Conservation (phyloP, 768 basidiomycete genomes). For the Rickenella mellea region DNA sequence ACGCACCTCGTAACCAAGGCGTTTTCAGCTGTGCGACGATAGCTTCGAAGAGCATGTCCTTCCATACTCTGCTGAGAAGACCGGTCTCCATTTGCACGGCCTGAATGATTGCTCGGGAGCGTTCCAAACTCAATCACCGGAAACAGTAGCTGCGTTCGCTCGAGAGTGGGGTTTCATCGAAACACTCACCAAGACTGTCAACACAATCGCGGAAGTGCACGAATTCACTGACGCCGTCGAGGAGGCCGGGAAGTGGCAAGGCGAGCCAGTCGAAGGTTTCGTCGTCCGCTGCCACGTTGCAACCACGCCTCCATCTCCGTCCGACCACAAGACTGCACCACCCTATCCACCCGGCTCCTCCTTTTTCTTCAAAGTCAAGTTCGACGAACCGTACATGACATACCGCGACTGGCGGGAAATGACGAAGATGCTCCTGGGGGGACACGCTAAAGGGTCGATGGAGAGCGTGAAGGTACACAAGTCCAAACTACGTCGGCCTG, state of each 20-base stretch:
- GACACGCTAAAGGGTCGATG: slow-evolving; percentile 22
- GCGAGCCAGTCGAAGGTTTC: slow-evolving; percentile 85
- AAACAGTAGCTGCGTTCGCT: slow-evolving; percentile 70
- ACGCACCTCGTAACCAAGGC: neutral
- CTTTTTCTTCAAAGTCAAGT: slow-evolving; percentile 99
- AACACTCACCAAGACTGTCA: slow-evolving; percentile 49
- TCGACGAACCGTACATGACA: slow-evolving; percentile 98
- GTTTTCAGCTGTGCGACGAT: slow-evolving; percentile 90
- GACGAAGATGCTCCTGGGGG: slow-evolving; percentile 65
- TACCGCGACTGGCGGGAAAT: slow-evolving; percentile 97
- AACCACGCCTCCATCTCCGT: slow-evolving; percentile 27
- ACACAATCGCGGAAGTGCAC: slow-evolving; percentile 57
- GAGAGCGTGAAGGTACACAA: slow-evolving; percentile 38
- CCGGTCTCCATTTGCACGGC: slow-evolving; percentile 90
- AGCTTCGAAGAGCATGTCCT: slow-evolving; percentile 96
- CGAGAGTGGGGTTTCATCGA: slow-evolving; percentile 85
- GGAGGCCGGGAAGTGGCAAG: slow-evolving; percentile 67
- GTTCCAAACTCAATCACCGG: slow-evolving; percentile 65
- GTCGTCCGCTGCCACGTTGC: slow-evolving; percentile 75
- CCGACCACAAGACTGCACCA: slow-evolving; percentile 12
- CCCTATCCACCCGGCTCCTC: slow-evolving; percentile 76
- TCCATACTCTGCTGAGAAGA: slow-evolving; percentile 66
- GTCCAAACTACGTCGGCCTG: slow-evolving; percentile 61
- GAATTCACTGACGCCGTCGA: slow-evolving; percentile 63
- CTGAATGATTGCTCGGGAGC: slow-evolving; percentile 60